These are phyloP conservation scores for Suaeda aralocaspica DNA, from an alignment of 148 eudicot species.

Conservation along the genomic window DNA sequence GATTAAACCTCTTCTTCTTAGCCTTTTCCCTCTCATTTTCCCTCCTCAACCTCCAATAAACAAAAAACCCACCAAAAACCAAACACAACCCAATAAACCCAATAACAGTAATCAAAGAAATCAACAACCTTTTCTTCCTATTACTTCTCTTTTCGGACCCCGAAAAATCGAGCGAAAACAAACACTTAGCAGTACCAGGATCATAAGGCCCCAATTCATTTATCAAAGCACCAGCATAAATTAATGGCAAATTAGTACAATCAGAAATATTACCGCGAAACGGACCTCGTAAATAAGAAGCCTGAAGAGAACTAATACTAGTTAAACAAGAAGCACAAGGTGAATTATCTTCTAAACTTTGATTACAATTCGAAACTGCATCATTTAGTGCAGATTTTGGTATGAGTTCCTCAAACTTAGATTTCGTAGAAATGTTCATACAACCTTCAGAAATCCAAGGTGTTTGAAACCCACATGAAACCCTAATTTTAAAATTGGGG, in stretches of 20 bases:
- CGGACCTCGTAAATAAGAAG: conserved; percentile 38
- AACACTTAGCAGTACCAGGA: conserved; percentile 50
- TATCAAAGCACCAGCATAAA: conserved; percentile 55
- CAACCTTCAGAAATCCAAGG: conserved; percentile 57
- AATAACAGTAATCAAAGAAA: conserved; percentile 27
- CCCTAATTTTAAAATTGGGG: conserved; percentile 41
- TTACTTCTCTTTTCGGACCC: background rate
- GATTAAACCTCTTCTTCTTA: conserved; percentile 22
- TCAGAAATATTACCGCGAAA: conserved; percentile 50
- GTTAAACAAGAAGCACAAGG: conserved; percentile 61
- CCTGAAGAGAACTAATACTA: conserved; percentile 34
- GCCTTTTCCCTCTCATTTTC: conserved; percentile 14
- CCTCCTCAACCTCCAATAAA: conserved; percentile 27
- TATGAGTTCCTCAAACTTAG: conserved; percentile 41
- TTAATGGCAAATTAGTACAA: conserved; percentile 50
- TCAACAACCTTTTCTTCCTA: conserved; percentile 22
- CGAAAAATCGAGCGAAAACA: conserved; percentile 41
- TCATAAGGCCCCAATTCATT: conserved; percentile 63
- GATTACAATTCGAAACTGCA: conserved; percentile 47
- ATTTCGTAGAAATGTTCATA: conserved; percentile 59
- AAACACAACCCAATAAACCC: conserved; percentile 30
- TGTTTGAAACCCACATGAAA: conserved; percentile 47
- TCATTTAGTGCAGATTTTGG: conserved; percentile 15
- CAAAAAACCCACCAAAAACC: conserved; percentile 28
- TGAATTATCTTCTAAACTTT: conserved; percentile 37